These are phyloP conservation scores for Cyclotella choctawhatcheeana DNA, from an alignment of 108 stramenopile species.

Conservation along the genomic window DNA sequence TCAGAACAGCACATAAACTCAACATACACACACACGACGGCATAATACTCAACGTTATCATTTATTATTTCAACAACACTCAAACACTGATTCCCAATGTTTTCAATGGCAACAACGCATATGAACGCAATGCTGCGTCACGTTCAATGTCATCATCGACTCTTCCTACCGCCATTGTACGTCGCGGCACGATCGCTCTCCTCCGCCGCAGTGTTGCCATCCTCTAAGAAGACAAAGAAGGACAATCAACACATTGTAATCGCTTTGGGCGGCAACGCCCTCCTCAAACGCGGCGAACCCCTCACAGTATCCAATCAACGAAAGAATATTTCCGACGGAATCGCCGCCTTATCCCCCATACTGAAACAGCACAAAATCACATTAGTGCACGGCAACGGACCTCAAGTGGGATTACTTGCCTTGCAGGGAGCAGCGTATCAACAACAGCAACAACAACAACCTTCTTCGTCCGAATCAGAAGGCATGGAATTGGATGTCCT, in stretches of 20 bases:
- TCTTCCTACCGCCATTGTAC: slow-evolving; percentile 12
- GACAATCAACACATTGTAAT: slow-evolving; percentile 46
- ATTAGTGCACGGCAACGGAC: slow-evolving; percentile 48
- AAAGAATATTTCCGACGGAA: slow-evolving; percentile 33
- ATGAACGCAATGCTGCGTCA: neutral
- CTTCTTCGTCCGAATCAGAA: slow-evolving; percentile 30
- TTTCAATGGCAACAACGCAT: slow-evolving; percentile 1
- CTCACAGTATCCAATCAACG: slow-evolving; percentile 30
- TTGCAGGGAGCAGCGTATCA: slow-evolving; percentile 42
- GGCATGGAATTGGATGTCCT: slow-evolving; percentile 44
- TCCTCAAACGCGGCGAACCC: slow-evolving; percentile 35
- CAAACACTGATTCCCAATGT: neutral
- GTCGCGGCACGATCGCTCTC: neutral
- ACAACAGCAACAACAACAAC: too few relatives aligned
- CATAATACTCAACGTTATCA: too few relatives aligned
- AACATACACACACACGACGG: too few relatives aligned
- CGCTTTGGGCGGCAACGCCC: slow-evolving; percentile 41
- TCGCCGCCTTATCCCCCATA: slow-evolving; percentile 13
- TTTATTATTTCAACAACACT: neutral
- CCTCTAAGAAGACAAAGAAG: slow-evolving; percentile 6
- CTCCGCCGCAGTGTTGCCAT: neutral
- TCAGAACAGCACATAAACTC: too few relatives aligned
- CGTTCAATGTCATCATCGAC: slow-evolving; percentile 6
- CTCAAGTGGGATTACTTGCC: slow-evolving; percentile 46
- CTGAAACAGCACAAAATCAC: slow-evolving; percentile 28